Percentiles rank a stretch among this genome's conserved stretches.
Evolutionary conservation across 352 stramenopile species (phyloP).

Genomic region (Pythium guiyangense): DNA sequence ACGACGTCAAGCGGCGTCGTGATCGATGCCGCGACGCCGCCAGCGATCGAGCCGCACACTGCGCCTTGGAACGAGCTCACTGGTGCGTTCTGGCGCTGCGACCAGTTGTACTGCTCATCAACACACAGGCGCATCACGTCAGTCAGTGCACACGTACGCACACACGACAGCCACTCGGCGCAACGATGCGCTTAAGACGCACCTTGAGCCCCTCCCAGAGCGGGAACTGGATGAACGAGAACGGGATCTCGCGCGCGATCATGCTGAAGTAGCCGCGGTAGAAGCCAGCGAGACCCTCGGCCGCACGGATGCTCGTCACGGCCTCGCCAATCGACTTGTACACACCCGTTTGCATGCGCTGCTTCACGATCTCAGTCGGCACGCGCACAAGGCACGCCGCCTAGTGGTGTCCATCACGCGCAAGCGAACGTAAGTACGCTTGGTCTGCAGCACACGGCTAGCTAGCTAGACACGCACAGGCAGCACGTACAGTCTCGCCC

Average conservation of each 20-base stretch:
- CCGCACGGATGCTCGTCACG: slow-evolving; percentile 71
- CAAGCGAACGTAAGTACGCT: not conserved
- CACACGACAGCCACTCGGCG: not conserved
- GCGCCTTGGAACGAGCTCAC: slow-evolving; percentile 92
- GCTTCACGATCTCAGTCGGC: slow-evolving; percentile 99
- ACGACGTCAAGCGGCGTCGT: slow-evolving; percentile 99
- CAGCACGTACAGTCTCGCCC: slow-evolving; percentile 86
- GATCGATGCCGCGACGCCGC: slow-evolving; percentile 92
- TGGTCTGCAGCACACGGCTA: too few relatives aligned
- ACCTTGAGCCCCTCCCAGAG: slow-evolving; percentile 97
- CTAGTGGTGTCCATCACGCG: slow-evolving; percentile 18
- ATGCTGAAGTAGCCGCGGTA: slow-evolving; percentile 98
- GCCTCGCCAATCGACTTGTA: slow-evolving; percentile 73
- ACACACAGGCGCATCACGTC: not conserved
- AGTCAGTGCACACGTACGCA: not conserved
- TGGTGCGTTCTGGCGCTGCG: slow-evolving; percentile 61
- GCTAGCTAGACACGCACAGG: not conserved
- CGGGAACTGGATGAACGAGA: slow-evolving; percentile 99
- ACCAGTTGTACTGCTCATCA: slow-evolving; percentile 62
- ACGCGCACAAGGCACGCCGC: slow-evolving; percentile 97
- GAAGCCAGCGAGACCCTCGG: slow-evolving; percentile 84
- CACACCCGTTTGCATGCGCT: slow-evolving; percentile 96
- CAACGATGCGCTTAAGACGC: not conserved
- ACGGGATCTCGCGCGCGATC: slow-evolving; percentile 98
- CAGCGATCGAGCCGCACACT: slow-evolving; percentile 93